These are phyloP conservation scores for Mariannaea sp. DNA, from an alignment of 2,329 filamentous ascomycete genomes.

Conservation along the genomic window DNA sequence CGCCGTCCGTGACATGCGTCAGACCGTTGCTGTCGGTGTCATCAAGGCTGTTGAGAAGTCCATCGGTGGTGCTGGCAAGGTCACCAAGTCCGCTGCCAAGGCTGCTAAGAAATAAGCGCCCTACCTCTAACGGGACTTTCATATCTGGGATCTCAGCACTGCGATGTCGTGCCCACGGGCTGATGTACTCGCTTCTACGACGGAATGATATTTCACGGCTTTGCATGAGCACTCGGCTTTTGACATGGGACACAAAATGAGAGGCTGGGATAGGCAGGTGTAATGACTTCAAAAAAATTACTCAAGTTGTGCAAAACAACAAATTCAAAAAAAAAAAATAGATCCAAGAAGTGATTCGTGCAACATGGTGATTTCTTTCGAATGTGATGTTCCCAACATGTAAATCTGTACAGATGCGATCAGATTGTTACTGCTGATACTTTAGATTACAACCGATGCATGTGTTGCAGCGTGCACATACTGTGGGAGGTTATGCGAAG, in stretches of 20 bases:
- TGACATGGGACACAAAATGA: slow-evolving; percentile 50
- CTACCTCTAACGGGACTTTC: slow-evolving; percentile 36
- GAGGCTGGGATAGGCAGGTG: slow-evolving; percentile 46
- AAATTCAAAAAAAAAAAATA: slow-evolving; percentile 54
- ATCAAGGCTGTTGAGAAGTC: slow-evolving; percentile 85
- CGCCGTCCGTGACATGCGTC: slow-evolving; percentile 98
- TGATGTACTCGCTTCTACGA: slow-evolving; percentile 53
- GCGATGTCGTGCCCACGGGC: slow-evolving; percentile 34
- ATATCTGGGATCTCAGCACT: slow-evolving; percentile 35
- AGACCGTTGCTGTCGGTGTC: slow-evolving; percentile 91
- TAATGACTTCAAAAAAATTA: slow-evolving; percentile 43
- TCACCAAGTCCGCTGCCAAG: slow-evolving; percentile 75
- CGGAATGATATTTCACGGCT: slow-evolving; percentile 50
- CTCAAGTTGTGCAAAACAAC: slow-evolving; percentile 53
- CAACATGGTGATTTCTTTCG: slow-evolving; percentile 16
- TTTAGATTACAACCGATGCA: too few species aligned
- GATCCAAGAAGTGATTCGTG: slow-evolving; percentile 52
- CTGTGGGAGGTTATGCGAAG: too few species aligned
- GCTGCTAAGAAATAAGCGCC: slow-evolving; percentile 72
- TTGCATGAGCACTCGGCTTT: slow-evolving; percentile 51
- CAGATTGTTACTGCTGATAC: too few species aligned
- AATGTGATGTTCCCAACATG: slow-evolving; percentile 14
- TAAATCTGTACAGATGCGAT: too few species aligned
- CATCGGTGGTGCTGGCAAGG: slow-evolving; percentile 62
- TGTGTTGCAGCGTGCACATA: too few species aligned